phyloP scores from a whole-genome alignment of 768 basidiomycete species.

The Boletus sensibilis region DNA sequence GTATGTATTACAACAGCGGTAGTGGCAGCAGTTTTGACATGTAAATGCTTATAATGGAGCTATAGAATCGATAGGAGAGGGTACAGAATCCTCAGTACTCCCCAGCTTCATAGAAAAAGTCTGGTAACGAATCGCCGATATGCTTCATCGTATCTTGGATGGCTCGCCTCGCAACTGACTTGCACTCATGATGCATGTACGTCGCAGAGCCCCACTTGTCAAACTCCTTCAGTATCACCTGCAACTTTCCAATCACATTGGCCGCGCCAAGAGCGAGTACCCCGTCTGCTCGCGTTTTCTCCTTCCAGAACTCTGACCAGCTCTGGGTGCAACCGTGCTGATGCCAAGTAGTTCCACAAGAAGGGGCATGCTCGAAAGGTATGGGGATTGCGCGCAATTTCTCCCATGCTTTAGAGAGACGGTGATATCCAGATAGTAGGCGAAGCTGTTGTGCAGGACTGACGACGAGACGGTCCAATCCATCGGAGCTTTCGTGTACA shows the following conservation, averaged over 20 bases:
- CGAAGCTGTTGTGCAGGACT: constrained; percentile 60
- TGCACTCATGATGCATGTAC: constrained; percentile 81
- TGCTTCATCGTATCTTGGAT: constrained; percentile 55
- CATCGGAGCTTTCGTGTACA: constrained; percentile 33
- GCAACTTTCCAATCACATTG: constrained; percentile 66
- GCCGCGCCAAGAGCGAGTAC: constrained; percentile 60
- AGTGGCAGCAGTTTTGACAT: background rate
- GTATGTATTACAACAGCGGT: background rate
- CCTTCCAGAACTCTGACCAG: constrained; percentile 81
- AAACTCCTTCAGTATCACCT: constrained; percentile 62
- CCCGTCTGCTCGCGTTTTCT: constrained; percentile 61
- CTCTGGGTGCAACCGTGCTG: constrained; percentile 69
- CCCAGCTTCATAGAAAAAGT: constrained; percentile 52
- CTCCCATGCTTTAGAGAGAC: constrained; percentile 67
- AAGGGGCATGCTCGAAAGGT: constrained; percentile 60
- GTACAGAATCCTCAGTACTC: constrained; percentile 22
- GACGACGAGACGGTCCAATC: constrained; percentile 50
- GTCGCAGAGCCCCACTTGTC: constrained; percentile 69
- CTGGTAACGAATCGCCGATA: constrained; percentile 58
- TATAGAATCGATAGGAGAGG: background rate
- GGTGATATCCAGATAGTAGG: constrained; percentile 67
- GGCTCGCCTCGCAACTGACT: constrained; percentile 52
- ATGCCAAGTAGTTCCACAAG: constrained; percentile 69
- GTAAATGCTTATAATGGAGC: background rate
- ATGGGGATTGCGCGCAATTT: constrained; percentile 54